Base-by-base conservation (phyloP, 805 yeast species). In the Yarrowia porcina region DNA sequence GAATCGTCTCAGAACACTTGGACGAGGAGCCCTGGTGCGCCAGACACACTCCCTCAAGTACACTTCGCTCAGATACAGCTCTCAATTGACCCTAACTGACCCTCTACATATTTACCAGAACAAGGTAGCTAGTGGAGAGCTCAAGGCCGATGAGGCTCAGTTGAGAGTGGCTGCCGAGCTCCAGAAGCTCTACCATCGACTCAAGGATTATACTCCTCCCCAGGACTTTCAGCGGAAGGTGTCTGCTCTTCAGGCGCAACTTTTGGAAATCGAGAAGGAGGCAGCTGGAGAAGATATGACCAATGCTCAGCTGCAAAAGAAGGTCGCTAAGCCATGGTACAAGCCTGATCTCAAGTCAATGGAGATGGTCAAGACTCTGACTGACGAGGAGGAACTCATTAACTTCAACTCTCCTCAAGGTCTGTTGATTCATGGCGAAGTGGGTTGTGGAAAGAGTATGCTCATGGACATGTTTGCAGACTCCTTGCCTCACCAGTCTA, bases 401-500 rank as follows among this genome's bases (percentile, higher is more conserved):
- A 76, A 81, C 61, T 76, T 83, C 63, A 77, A 81, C 1, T 78
- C 88, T 0, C 91, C 91, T 0, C 86, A 81, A 63, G 92, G 92
- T 0, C 72, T 87, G 5, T 83, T 71, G 89, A 88, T 71, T 6
- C 65, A 71, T 36, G 74, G 74, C 10, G 74, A 70, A 38, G 74
- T 71, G 25, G 92, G 92, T 0, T 83, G 88, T 67, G 92, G 92
- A 1, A 87, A 87, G 69, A 83, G 89, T 1, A 82, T 87, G 86
- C 71, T 87, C 54, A 82, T 87, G 82, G 90, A 87, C 67, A 81
- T 87, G 20, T 87, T 87, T 74, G 90, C 90, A 0, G 76, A 77
- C 52, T 78, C 86, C 0, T 74, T 87, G 28, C 92, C 91, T 0
- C 83, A 84, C 65, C 75, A 76, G 23, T 80, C 86, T 1, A 87